Conservation (phyloP, 2,329 filamentous ascomycete genomes). For the Clonostachys sp. region DNA sequence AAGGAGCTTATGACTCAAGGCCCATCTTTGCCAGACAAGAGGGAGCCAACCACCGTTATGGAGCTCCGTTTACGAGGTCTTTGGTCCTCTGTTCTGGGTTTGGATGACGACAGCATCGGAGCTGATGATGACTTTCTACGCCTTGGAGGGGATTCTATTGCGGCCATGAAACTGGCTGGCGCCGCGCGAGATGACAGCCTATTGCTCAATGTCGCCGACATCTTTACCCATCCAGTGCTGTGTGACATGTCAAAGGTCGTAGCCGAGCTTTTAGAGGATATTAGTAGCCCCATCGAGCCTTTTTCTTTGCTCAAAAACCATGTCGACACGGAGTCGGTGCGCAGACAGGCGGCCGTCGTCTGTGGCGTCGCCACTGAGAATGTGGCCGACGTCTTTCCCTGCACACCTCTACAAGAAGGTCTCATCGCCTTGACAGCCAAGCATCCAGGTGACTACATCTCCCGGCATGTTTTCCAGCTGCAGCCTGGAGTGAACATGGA, state of each 20-base stretch:
- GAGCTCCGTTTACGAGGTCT: background rate
- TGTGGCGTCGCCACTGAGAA: conserved; percentile 9
- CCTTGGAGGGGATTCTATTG: conserved; percentile 30
- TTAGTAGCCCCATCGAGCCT: conserved; percentile 2
- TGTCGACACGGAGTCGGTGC: background rate
- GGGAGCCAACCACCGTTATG: no score
- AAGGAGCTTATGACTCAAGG: no score
- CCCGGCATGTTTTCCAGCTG: conserved; percentile 39
- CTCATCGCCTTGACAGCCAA: conserved; percentile 48
- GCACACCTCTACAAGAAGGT: conserved; percentile 48
- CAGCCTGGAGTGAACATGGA: conserved; percentile 22
- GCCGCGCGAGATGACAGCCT: conserved; percentile 1
- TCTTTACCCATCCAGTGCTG: conserved; percentile 4
- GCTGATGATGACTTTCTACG: conserved; percentile 37
- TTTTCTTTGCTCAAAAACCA: background rate
- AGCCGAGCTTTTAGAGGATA: conserved; percentile 1
- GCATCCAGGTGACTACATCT: conserved; percentile 45
- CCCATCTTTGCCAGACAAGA: no score
- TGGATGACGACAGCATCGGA: conserved; percentile 15
- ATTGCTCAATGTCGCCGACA: conserved; percentile 1
- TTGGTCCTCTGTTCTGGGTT: conserved; percentile 4
- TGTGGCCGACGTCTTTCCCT: conserved; percentile 49
- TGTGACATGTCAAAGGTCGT: conserved; percentile 7
- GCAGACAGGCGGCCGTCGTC: conserved; percentile 10
- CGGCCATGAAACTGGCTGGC: conserved; percentile 2